Conservation (phyloP, 768 basidiomycete genomes). For the Pisolithus sp. region DNA sequence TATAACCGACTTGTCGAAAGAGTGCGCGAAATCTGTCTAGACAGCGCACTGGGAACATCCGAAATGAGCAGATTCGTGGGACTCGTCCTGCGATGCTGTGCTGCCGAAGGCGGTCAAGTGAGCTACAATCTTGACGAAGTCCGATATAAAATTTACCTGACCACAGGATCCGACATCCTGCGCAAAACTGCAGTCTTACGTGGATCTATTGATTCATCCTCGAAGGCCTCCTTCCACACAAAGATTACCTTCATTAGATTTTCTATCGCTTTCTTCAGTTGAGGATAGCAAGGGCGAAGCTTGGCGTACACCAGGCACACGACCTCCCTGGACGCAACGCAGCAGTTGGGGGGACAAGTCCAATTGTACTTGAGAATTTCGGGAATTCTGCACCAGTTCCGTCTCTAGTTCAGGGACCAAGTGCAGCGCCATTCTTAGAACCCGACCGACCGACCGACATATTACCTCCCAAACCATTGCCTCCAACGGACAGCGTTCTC, state of each 20-base stretch:
- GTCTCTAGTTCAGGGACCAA: background rate
- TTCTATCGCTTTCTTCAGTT: slow-evolving; percentile 50
- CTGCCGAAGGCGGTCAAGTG: slow-evolving; percentile 26
- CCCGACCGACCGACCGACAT: background rate
- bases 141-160: background rate
- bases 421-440: background rate
- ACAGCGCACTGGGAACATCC: slow-evolving; percentile 48
- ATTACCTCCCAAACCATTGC: background rate
- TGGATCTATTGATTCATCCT: slow-evolving; percentile 71
- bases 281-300: slow-evolving; percentile 65
- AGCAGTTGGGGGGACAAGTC: background rate
- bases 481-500: background rate
- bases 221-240: slow-evolving; percentile 72
- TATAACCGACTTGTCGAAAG: slow-evolving; percentile 38
- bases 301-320: slow-evolving; percentile 37
- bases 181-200: slow-evolving; percentile 25
- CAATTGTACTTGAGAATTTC: background rate
- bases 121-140: slow-evolving; percentile 6
- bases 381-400: slow-evolving; percentile 1
- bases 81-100: slow-evolving; percentile 43
- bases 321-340: slow-evolving; percentile 26
- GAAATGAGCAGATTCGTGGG: slow-evolving; percentile 57
- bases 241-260: slow-evolving; percentile 56
- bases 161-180: slow-evolving; percentile 12
- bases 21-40: slow-evolving; percentile 43